phyloP scores from a whole-genome alignment of 768 basidiomycete genomes.

The Mycena indigotica region DNA sequence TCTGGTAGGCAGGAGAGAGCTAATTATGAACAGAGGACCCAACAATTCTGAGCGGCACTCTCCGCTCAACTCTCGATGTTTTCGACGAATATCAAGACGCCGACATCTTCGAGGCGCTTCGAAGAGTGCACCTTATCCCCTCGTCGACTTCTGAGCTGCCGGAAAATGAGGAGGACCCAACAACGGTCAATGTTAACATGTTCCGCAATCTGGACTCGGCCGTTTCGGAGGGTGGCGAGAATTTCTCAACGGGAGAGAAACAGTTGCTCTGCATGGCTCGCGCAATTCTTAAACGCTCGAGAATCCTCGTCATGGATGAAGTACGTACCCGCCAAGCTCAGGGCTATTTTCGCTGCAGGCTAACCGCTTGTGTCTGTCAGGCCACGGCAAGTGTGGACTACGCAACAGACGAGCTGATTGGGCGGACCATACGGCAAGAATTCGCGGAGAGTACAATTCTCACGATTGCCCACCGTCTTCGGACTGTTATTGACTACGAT shows the following conservation, averaged over 20 bases:
- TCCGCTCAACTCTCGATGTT: conserved; percentile 81
- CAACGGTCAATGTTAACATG: conserved; percentile 67
- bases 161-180: conserved; percentile 42
- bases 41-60: conserved; percentile 79
- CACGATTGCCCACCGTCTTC: conserved; percentile 79
- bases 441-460: conserved; percentile 48
- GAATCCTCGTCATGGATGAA: conserved; percentile 84
- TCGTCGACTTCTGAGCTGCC: conserved; percentile 51
- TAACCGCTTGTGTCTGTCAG: conserved; percentile 36
- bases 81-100: conserved; percentile 85
- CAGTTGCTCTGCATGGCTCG: conserved; percentile 88
- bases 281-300: conserved; percentile 78
- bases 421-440: conserved; percentile 74
- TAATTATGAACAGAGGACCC: conserved; percentile 67
- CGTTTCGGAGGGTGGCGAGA: conserved; percentile 85
- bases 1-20: background rate
- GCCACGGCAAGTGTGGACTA: conserved; percentile 55
- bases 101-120: conserved; percentile 84
- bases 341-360: background rate
- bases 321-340: conserved; percentile 36
- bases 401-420: conserved; percentile 78
- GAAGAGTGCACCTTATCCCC: conserved; percentile 79
- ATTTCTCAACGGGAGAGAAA: conserved; percentile 85
- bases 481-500: conserved; percentile 84
- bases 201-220: conserved; percentile 75